phyloP scores from a whole-genome alignment of 495 filamentous ascomycete genomes.

The Tuber umbilicatum region DNA sequence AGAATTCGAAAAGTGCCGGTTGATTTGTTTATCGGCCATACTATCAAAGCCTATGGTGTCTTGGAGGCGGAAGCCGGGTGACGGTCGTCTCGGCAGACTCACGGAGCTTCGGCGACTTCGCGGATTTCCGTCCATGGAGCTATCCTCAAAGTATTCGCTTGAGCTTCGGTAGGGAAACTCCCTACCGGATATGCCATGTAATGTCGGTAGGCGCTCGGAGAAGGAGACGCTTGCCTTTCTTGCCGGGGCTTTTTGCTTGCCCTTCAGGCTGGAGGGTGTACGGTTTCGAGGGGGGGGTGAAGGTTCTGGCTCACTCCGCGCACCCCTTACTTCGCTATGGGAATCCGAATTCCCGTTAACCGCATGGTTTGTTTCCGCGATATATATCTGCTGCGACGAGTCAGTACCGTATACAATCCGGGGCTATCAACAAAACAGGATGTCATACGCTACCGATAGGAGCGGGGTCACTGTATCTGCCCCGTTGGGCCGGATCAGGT shows the following conservation, averaged over 20 bases:
- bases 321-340: not conserved
- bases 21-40: not conserved
- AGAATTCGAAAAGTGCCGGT: constrained; percentile 1
- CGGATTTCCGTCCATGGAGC: constrained; percentile 13
- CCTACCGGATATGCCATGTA: constrained; percentile 15
- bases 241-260: not conserved
- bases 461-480: not conserved
- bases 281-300: not conserved
- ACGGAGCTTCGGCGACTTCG: constrained; percentile 24
- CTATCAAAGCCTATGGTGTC: not conserved
- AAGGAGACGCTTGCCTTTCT: constrained; percentile 4
- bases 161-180: constrained; percentile 9
- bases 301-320: not conserved
- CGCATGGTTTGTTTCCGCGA: not conserved
- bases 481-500: not conserved
- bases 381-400: not conserved
- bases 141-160: constrained; percentile 17
- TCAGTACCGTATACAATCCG: not conserved
- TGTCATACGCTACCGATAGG: constrained; percentile 13
- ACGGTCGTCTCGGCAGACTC: constrained; percentile 18
- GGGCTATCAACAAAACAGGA: not conserved
- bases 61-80: not conserved
- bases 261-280: not conserved
- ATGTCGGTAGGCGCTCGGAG: not conserved
- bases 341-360: not conserved